Percentiles rank a stretch among this genome's conserved stretches.
phyloP scores from a whole-genome alignment of 371 early-diverging fungal genomes.

The Lichtheimia corymbifera region DNA sequence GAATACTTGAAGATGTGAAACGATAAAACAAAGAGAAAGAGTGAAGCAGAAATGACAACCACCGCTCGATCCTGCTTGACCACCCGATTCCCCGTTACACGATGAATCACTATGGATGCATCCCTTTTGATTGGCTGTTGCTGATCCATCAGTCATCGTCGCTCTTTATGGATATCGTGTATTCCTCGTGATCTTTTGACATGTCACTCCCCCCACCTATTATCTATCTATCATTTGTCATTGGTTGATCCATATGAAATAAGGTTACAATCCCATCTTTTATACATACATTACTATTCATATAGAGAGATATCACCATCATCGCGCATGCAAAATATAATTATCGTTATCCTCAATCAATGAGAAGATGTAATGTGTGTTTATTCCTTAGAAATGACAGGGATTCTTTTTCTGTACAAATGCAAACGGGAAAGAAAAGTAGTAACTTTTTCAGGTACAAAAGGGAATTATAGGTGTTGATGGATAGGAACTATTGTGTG shows the following conservation, averaged over 20 bases:
- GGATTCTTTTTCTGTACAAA: constrained; percentile 3
- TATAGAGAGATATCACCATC: too few species aligned
- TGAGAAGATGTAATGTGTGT: too few species aligned
- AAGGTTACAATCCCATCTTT: too few species aligned
- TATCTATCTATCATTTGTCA: too few species aligned
- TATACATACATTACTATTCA: too few species aligned
- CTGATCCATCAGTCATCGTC: neutral
- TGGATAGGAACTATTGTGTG: too few species aligned
- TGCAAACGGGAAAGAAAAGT: neutral
- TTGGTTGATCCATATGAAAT: too few species aligned
- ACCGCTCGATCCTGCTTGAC: neutral
- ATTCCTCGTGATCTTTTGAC: neutral
- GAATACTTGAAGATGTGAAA: neutral
- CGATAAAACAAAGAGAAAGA: constrained; percentile 4
- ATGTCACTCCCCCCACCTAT: neutral
- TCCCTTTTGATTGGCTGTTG: neutral
- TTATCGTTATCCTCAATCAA: too few species aligned
- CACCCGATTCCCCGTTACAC: neutral
- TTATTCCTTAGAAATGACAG: neutral
- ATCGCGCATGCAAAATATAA: too few species aligned
- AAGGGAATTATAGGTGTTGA: neutral
- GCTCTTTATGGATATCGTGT: too few species aligned
- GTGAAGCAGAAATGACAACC: neutral
- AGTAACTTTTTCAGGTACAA: neutral
- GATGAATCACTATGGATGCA: constrained; percentile 8